Evolutionary conservation across 768 basidiomycete genomes (phyloP), one percentile per base, ranked within the genome.

Genomic region (Fibroporia radiculosa): DNA sequence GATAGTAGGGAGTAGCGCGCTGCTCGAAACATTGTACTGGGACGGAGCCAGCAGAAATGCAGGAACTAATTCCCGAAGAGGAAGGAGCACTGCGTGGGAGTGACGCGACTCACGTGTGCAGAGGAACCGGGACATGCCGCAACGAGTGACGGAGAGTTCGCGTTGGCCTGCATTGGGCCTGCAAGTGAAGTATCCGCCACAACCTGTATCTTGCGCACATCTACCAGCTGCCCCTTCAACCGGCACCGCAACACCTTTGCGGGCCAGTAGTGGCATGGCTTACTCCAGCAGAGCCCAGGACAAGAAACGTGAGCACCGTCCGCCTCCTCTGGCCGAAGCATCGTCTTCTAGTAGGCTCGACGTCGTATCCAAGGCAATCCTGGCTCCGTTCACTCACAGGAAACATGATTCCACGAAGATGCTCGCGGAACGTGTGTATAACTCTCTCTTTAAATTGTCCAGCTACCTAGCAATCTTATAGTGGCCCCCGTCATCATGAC

Each of bases 401-500:
- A 85, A 81, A 61, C 68, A 71, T 32, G 80, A 87, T 52, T 84
- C 88, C 1, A 74, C 77, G 12, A 74, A 72, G 57, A 83, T 91
- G 42, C 68, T 91, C 13, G 74, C 85, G 43, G 85, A 86, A 61
- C 71, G 88, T 91, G 66, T 57, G 84, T 59, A 22, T 28, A 6
- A 14, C 20, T 44, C 13, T 48, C 24, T 36, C 22, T 41, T 32
- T 22, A 13, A 43, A 40, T 49, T 35, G 27, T 31, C 13, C 50
- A 29, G 25, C 19, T 41, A 27, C 29, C 19, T 37, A n/a, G 16
- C 29, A n/a, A 31, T 6, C 29, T 33, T 50, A 39, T 57, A 82
- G 90, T 93, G 61, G 89, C 89, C 12, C 89, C 89, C 11, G 81
- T 82, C 49, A 87, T 93, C 54, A 89, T 93, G 87, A 91, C 88